Percentiles rank a stretch among this genome's conserved stretches.
Evolutionary conservation across 257 asterid genomes (phyloP).

Genomic region (Solanum dulcamara): DNA sequence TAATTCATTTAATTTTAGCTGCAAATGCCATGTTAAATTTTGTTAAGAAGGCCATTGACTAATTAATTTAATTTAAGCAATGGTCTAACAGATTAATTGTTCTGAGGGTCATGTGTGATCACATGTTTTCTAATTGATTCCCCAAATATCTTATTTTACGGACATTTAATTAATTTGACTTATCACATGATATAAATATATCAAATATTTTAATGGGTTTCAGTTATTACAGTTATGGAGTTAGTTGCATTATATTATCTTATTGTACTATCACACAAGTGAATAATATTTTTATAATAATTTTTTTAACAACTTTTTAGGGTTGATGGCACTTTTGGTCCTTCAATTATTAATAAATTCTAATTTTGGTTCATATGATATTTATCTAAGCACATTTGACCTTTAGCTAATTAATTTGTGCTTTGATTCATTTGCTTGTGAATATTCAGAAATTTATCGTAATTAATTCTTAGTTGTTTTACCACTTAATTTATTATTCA

Average conservation of each 20-base stretch:
- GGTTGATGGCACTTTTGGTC: neutral
- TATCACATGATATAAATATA: neutral
- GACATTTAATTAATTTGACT: neutral
- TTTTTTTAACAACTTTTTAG: conserved; percentile 4
- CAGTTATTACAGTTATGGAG: conserved; percentile 51
- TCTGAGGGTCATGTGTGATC: conserved; percentile 35
- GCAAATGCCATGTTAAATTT: conserved; percentile 3
- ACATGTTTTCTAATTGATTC: conserved; percentile 20
- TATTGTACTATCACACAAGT: neutral
- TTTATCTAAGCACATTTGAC: neutral
- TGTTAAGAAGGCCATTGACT: neutral
- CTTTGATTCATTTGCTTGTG: neutral
- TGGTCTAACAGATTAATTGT: conserved; percentile 10
- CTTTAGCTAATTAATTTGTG: neutral
- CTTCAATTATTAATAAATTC: neutral
- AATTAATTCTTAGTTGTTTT: neutral
- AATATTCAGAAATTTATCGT: neutral
- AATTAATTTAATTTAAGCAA: conserved; percentile 1
- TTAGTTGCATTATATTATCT: conserved; percentile 20
- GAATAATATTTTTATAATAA: neutral
- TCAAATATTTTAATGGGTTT: conserved; percentile 11
- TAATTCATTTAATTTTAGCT: neutral
- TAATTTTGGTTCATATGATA: neutral
- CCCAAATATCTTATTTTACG: neutral
- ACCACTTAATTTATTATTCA: neutral